phyloP scores from a whole-genome alignment of 73 alveolate genomes.

The Halteria grandinella region DNA sequence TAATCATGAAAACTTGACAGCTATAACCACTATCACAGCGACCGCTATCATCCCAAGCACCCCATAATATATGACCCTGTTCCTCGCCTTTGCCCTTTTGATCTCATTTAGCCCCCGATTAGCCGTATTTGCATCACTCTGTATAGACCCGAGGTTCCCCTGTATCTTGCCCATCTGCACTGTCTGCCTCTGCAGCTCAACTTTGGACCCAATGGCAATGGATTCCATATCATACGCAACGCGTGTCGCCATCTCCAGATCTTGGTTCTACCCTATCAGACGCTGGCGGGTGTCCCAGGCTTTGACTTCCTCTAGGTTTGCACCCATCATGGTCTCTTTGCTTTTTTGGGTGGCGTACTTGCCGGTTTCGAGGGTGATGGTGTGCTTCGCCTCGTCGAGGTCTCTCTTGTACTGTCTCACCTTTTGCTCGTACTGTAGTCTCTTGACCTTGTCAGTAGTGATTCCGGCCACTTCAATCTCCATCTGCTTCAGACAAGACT shows the following conservation, averaged over 20 bases:
- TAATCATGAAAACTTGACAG: background rate
- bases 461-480: slow-evolving; percentile 21
- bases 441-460: background rate
- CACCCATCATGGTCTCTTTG: slow-evolving; percentile 56
- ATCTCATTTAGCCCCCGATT: slow-evolving; percentile 17
- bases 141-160: slow-evolving; percentile 1
- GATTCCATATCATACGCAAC: slow-evolving; percentile 54
- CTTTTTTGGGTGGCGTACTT: slow-evolving; percentile 18
- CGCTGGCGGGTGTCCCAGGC: slow-evolving; percentile 22
- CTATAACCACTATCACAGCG: background rate
- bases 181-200: slow-evolving; percentile 8
- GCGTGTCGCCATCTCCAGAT: slow-evolving; percentile 15
- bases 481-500: slow-evolving; percentile 38
- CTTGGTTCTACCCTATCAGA: slow-evolving; percentile 4
- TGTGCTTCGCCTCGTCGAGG: slow-evolving; percentile 42
- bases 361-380: background rate
- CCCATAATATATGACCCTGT: slow-evolving; percentile 37
- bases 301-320: slow-evolving; percentile 47
- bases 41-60: slow-evolving; percentile 8
- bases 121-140: slow-evolving; percentile 4
- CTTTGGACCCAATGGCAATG: slow-evolving; percentile 22
- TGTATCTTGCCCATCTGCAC: slow-evolving; percentile 3
- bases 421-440: slow-evolving; percentile 1
- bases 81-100: slow-evolving; percentile 5
- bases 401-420: slow-evolving; percentile 27